A percentile compares a stretch with the other conserved stretches of the same genome.
Evolutionary conservation across 306 rosid genomes (phyloP).

Genomic region (Sophora flavescens): DNA sequence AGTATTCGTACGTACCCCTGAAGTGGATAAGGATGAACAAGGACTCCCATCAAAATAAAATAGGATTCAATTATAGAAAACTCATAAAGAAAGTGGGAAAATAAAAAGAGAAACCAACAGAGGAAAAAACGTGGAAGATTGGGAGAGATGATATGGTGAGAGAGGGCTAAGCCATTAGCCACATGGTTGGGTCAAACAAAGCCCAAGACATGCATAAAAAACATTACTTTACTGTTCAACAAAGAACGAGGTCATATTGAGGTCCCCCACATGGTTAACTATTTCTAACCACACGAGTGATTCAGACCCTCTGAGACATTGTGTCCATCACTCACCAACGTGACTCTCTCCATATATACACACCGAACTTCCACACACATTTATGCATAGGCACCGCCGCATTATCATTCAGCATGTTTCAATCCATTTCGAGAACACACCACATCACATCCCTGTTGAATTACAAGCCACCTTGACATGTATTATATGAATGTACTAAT

Average conservation of each 20-base stretch:
- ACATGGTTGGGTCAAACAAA: constrained; percentile 30
- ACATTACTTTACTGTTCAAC: constrained; percentile 37
- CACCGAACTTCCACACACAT: constrained; percentile 35
- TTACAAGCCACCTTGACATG: constrained; percentile 36
- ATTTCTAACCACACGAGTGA: constrained; percentile 55
- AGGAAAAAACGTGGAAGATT: constrained; percentile 47
- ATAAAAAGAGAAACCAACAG: background rate
- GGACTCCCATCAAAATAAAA: constrained; percentile 32
- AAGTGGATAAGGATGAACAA: constrained; percentile 51
- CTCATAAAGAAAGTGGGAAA: background rate
- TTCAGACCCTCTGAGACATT: constrained; percentile 44
- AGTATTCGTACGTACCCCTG: background rate
- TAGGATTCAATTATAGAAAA: background rate
- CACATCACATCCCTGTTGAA: constrained; percentile 7
- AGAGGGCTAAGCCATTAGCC: background rate
- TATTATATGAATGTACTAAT: background rate
- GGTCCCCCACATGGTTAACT: constrained; percentile 51
- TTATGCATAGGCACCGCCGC: constrained; percentile 43
- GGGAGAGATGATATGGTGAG: constrained; percentile 1
- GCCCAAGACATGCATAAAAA: constrained; percentile 20
- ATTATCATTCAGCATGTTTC: constrained; percentile 27
- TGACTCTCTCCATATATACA: constrained; percentile 6
- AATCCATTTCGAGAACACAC: background rate
- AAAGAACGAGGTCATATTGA: constrained; percentile 39
- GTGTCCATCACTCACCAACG: constrained; percentile 20